Percentiles rank a stretch among this genome's conserved stretches.
phyloP scores from a whole-genome alignment of 306 rosid species.

The Bauhinia variegata region DNA sequence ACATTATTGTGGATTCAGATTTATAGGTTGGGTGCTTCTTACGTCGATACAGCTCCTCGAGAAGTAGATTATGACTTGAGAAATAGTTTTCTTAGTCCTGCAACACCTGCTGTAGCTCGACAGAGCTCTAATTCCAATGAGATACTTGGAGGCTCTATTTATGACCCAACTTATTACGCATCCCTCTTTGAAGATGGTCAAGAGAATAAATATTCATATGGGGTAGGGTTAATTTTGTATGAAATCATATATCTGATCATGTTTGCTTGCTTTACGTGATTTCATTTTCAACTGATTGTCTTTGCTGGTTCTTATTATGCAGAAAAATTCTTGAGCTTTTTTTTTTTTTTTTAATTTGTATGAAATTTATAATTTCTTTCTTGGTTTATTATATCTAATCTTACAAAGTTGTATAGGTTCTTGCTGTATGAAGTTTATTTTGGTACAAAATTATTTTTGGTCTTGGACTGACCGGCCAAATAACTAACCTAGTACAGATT shows the following conservation, averaged over 20 bases:
- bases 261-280: slow-evolving; percentile 29
- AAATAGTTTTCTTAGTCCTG: slow-evolving; percentile 84
- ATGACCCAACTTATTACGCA: slow-evolving; percentile 80
- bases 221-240: slow-evolving; percentile 53
- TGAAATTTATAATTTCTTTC: slow-evolving; percentile 5
- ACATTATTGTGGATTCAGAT: slow-evolving; percentile 93
- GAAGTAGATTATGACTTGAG: slow-evolving; percentile 72
- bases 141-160: slow-evolving; percentile 87
- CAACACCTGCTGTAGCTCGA: slow-evolving; percentile 64
- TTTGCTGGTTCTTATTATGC: background rate
- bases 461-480: too few species aligned
- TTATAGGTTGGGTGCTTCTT: slow-evolving; percentile 86
- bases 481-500: too few species aligned
- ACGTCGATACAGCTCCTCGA: slow-evolving; percentile 57
- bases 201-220: slow-evolving; percentile 51
- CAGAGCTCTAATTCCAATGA: slow-evolving; percentile 78
- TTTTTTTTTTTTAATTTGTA: too few species aligned
- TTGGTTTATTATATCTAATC: background rate
- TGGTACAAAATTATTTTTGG: too few species aligned
- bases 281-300: slow-evolving; percentile 22
- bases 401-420: slow-evolving; percentile 5
- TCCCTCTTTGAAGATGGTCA: slow-evolving; percentile 82
- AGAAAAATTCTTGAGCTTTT: too few species aligned
- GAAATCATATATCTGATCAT: slow-evolving; percentile 18
- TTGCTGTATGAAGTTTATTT: background rate